Evolutionary conservation across 306 rosid genomes (phyloP).

Genomic region (Glycine tomentella): DNA sequence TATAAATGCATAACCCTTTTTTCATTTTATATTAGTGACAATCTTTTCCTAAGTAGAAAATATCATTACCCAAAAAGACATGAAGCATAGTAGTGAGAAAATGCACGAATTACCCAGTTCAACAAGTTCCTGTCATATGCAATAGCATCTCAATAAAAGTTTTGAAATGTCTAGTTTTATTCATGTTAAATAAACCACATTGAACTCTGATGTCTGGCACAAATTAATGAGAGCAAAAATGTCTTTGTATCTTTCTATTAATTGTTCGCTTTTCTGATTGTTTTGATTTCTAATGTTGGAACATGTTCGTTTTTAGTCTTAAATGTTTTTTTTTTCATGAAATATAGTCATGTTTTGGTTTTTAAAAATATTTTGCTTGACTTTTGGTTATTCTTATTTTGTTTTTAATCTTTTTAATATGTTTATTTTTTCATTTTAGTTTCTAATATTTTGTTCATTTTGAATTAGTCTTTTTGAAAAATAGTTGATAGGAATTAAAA

Average conservation of each 20-base stretch:
- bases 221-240: background rate
- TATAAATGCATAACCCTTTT: too few species aligned
- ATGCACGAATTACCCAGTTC: background rate
- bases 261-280: background rate
- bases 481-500: too few species aligned
- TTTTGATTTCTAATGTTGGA: background rate
- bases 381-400: too few species aligned
- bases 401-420: too few species aligned
- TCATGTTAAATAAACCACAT: background rate
- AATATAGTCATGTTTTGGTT: too few species aligned
- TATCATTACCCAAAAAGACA: conserved; percentile 1
- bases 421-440: too few species aligned
- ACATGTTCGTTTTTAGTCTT: background rate
- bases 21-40: background rate
- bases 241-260: background rate
- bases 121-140: conserved; percentile 3
- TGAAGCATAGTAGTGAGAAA: background rate
- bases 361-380: too few species aligned
- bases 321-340: too few species aligned
- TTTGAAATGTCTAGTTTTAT: background rate
- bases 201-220: background rate
- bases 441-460: too few species aligned
- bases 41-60: background rate
- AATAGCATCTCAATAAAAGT: background rate
- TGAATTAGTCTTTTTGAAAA: too few species aligned